Evolutionary conservation across 1,284 basidiomycete genomes (phyloP), one percentile per base, ranked within the genome.

Genomic region (Pseudozyma pruni): DNA sequence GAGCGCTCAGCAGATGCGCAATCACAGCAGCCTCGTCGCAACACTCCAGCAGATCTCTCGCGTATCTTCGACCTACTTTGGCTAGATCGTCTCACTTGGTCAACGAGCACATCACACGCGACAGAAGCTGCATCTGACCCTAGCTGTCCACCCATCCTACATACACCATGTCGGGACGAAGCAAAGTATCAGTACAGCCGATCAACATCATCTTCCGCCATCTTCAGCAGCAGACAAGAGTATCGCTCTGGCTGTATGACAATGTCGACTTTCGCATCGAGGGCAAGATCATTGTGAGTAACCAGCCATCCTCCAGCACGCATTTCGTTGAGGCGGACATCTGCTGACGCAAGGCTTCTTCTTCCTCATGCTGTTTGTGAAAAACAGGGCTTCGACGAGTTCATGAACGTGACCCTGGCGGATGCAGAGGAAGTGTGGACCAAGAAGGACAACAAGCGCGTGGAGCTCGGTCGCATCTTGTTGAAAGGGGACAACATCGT

Each of bases 361-460:
- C n/a, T 23, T 29, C 6, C 14, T 3, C 9, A 17, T 42, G n/a
- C 23, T 33, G 19, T 48, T 19, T 16, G 8, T 19, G 19, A 27
- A n/a, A 11, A n/a, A 53, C 40, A 68, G 95, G 96, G 96, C 20
- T 98, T 98, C 80, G 96, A 99, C 83, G 96, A 99, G 84, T 99
- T 98, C 84, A 99, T 99, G 96, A 99, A 99, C 83, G 86, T 99
- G 19, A 93, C 97, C 20, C 86, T 97, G n/a, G 94, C 97, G 78
- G 93, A 98, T 64, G 93, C 95, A 35, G 88, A 89, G 60, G 96
- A 98, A 83, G 91, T 98, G 8, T 95, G 89, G 82, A 62, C 63
- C 19, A 73, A 70, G 42, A 64, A 76, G 40, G 75, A 64, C 40
- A 72, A 73, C 49, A 75, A 72, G 47, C 62, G 73, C n/a, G 68